Evolutionary conservation across 1,284 basidiomycete species (phyloP).

Genomic region (Cutaneotrichosporon sp.): DNA sequence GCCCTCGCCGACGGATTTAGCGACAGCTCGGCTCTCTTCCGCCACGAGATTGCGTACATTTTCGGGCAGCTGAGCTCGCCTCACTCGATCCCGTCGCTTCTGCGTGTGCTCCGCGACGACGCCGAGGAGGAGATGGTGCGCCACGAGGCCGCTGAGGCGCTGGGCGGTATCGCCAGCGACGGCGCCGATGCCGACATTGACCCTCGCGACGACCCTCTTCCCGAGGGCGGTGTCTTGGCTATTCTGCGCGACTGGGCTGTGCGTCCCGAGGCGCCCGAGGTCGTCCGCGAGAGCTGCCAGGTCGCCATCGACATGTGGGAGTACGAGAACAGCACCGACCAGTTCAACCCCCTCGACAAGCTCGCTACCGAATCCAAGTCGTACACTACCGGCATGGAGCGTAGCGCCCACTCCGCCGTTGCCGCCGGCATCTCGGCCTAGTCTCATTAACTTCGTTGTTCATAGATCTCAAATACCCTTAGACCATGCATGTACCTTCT

Average conservation of each 20-base stretch:
- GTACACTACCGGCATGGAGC: constrained; percentile 52
- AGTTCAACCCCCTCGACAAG: constrained; percentile 79
- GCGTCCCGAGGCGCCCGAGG: constrained; percentile 73
- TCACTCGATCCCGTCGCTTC: constrained; percentile 80
- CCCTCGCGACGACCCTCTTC: constrained; percentile 38
- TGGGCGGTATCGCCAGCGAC: constrained; percentile 92
- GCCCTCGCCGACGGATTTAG: constrained; percentile 86
- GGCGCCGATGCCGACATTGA: constrained; percentile 53
- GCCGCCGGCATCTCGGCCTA: constrained; percentile 33
- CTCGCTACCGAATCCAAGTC: constrained; percentile 36
- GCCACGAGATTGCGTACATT: constrained; percentile 96
- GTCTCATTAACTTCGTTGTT: neutral
- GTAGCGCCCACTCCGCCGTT: constrained; percentile 45
- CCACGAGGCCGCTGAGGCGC: constrained; percentile 96
- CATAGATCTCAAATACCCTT: constrained; percentile 8
- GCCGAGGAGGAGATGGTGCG: constrained; percentile 95
- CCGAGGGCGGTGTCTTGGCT: constrained; percentile 65
- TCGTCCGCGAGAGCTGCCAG: constrained; percentile 94
- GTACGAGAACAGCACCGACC: constrained; percentile 79
- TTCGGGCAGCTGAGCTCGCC: constrained; percentile 93
- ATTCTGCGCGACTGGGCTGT: constrained; percentile 82
- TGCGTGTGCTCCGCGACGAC: constrained; percentile 70
- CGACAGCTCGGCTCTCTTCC: constrained; percentile 86
- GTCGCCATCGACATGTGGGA: constrained; percentile 98
- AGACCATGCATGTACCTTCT: constrained; percentile 24